Evolutionary conservation across 2,329 filamentous ascomycete genomes (phyloP), one percentile per base, ranked within the genome.

Genomic region (Curvularia verruculosa): DNA sequence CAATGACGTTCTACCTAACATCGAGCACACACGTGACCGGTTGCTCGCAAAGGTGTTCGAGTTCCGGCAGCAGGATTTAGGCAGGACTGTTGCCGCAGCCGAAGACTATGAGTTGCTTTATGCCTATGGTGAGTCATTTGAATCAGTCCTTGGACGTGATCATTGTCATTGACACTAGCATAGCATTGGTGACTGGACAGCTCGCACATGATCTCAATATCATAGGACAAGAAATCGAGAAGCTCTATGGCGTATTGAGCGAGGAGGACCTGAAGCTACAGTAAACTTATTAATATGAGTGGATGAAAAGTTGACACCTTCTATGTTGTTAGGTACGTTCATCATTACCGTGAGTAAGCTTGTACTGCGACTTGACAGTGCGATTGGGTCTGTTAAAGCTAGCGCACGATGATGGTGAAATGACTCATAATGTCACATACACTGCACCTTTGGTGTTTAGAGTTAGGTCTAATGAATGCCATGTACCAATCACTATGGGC

Each of bases 51-150:
- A 91, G 77, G 90, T 97, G 37, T 95, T 96, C 68, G 87, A 89
- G 69, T 98, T 95, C 76, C 83, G 94, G 54, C 89, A 90, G 72
- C 86, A 89, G 53, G 85, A 87, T 52, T 81, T 82, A 1, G 76
- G 74, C 19, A 75, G 70, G 45, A 74, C 78, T 8, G 58, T 78
- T 37, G 82, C 87, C 1, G 87, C 87, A 61, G 90, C 93, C 73
- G 85, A 86, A 61, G 95, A 99, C 72, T 98, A 95, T 74, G 92
- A 94, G 61, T 80, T 98, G 64, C 78, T 98, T 41, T 99, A 98
- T 78, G 93, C 94, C 18, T 99, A 96, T 78, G 91, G 84, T 85
- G 71, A 75, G 82, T 79, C 31, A 31, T 8, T 23, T 5, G 19
- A 28, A 21, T 26, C 19, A 4, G 9, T 31, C 3, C 24, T 15